Percentiles rank a stretch among this genome's conserved stretches.
These are phyloP conservation scores for Mycena floridula DNA, from an alignment of 768 basidiomycete genomes.

Conservation along the genomic window DNA sequence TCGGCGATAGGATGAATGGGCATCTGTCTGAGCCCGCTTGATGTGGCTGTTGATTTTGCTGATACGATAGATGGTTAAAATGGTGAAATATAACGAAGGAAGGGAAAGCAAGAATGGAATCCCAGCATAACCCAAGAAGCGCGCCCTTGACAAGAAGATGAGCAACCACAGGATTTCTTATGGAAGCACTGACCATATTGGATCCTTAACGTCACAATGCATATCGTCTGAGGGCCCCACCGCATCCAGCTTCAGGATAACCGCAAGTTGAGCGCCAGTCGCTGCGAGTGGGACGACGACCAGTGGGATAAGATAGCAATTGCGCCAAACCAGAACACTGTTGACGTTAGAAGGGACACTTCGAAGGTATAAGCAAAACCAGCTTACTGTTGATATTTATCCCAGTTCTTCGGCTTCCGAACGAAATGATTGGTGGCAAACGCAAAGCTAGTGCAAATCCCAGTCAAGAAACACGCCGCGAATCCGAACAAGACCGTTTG, in stretches of 20 bases:
- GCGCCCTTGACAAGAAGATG: constrained; percentile 39
- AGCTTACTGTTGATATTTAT: constrained; percentile 19
- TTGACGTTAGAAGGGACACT: neutral
- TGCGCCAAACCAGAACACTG: constrained; percentile 48
- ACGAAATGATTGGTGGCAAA: constrained; percentile 35
- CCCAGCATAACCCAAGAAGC: constrained; percentile 60
- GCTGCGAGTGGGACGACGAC: constrained; percentile 43
- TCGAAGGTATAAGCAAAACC: neutral
- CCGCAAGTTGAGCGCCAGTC: constrained; percentile 32
- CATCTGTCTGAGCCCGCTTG: neutral
- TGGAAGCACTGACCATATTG: constrained; percentile 46
- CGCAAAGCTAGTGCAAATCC: constrained; percentile 36
- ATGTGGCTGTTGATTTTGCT: constrained; percentile 17
- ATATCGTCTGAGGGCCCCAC: constrained; percentile 44
- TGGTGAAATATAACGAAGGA: constrained; percentile 47
- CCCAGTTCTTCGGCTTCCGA: constrained; percentile 32
- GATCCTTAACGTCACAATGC: constrained; percentile 53
- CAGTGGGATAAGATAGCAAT: constrained; percentile 35
- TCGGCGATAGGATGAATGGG: constrained; percentile 5
- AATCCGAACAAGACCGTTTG: constrained; percentile 39
- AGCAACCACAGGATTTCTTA: constrained; percentile 1
- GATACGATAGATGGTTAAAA: constrained; percentile 31
- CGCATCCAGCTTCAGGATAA: constrained; percentile 38
- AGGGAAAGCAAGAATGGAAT: constrained; percentile 42
- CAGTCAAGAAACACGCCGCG: constrained; percentile 37